A percentile compares a stretch with the other conserved stretches of the same genome.
Evolutionary conservation across 129 eudicot species (phyloP).

Genomic region (Artemisia annua): DNA sequence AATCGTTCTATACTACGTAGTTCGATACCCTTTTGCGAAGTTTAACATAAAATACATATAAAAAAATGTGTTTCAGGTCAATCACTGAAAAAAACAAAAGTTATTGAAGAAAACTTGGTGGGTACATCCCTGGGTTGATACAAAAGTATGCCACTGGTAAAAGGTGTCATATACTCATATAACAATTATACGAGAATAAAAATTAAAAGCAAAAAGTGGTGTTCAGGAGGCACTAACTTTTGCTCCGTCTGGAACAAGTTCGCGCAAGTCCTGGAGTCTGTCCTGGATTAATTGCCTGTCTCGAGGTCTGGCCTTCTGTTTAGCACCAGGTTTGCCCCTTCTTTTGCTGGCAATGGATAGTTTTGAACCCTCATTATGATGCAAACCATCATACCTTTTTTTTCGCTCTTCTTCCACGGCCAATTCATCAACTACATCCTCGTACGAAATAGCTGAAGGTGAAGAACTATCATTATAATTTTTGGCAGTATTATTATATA

Average conservation of each 20-base stretch:
- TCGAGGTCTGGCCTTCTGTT: conserved; percentile 68
- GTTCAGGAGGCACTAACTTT: conserved; percentile 44
- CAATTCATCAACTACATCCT: conserved; percentile 48
- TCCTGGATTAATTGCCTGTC: conserved; percentile 95
- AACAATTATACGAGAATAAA: too few species aligned
- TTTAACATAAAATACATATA: too few species aligned
- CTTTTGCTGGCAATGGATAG: conserved; percentile 43
- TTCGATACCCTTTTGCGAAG: too few species aligned
- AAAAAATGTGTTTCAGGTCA: not conserved
- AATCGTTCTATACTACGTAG: too few species aligned
- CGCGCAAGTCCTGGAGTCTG: conserved; percentile 81
- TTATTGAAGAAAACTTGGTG: not conserved
- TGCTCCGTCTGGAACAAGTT: conserved; percentile 71
- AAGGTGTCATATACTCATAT: not conserved
- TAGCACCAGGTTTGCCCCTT: conserved; percentile 44
- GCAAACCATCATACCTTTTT: conserved; percentile 12
- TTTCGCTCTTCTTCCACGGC: conserved; percentile 41
- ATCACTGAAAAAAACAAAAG: not conserved
- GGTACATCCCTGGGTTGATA: not conserved
- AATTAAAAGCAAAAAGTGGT: not conserved
- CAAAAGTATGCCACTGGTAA: not conserved
- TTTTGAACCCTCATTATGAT: conserved; percentile 37
- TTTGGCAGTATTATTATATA: conserved; percentile 18
- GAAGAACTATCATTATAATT: conserved; percentile 30
- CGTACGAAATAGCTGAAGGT: conserved; percentile 53